Evolutionary conservation across 768 basidiomycete species (phyloP), one percentile per base, ranked within the genome.

Genomic region (Pulveroboletus ravenelii): DNA sequence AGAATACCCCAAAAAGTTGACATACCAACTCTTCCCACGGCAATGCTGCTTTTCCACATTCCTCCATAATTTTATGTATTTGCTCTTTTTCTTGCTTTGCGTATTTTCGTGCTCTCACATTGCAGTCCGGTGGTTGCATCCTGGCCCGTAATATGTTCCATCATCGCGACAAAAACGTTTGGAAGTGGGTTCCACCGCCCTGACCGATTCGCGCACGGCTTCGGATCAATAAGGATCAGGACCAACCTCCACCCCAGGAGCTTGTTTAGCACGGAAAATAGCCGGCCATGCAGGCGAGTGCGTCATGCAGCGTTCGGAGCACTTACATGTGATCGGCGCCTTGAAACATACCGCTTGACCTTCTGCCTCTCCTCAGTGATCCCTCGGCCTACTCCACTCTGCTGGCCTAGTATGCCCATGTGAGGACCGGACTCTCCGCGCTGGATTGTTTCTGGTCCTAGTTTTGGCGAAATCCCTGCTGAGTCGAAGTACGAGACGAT

Each of bases 1-100:
- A 64, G 40, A 62, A 53, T 50, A 48, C 29, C 50, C 29, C 43
- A 38, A 49, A 48, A 59, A 25, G 46, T 29, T 45, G 39, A 36
- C 48, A 34, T 37, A 25, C 32, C 0, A 36, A 23, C 13, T 4
- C 17, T 36, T 57, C 51, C 35, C 58, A 57, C 34, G 47, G 17
- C 29, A n/a, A 27, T 12, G 41, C 34, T 8, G 3, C 42, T 12
- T 17, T 15, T 46, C 23, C 13, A 14, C 32, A 23, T 23, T n/a
- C 41, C 27, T 34, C 31, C 41, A 34, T 51, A 31, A 10, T 30
- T 30, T 10, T 53, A 62, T 52, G 52, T 59, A 62, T 59, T 48
- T 8, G 17, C 48, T 46, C 18, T 27, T 36, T 36, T 36, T 42
- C 40, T 42, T 38, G 23, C 17, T 27, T 41, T 51, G 34, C 49